These are phyloP conservation scores for Symbiodinium natans DNA, from an alignment of 73 alveolate species.

Conservation along the genomic window DNA sequence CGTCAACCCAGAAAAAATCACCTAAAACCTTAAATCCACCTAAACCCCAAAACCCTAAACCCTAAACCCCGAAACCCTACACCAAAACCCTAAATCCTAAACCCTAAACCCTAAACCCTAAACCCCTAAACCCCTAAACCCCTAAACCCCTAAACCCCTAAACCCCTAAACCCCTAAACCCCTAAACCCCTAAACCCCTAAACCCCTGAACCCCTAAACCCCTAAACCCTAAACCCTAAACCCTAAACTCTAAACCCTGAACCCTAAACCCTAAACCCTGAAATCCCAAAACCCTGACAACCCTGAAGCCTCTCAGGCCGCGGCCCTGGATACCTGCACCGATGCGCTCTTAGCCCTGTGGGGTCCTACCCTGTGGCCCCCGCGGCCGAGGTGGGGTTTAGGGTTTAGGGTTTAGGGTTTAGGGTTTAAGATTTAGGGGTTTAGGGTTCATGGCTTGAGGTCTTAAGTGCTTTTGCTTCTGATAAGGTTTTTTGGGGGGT, in stretches of 20 bases:
- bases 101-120: neutral
- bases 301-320: neutral
- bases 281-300: no score
- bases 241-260: no score
- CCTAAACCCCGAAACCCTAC: neutral
- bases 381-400: neutral
- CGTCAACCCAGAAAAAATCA: neutral
- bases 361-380: constrained; percentile 84
- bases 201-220: no score
- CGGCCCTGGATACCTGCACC: constrained; percentile 77
- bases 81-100: neutral
- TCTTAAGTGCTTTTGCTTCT: no score
- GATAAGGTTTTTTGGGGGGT: no score
- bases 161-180: no score
- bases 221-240: no score
- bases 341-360: constrained; percentile 52
- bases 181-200: no score
- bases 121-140: neutral
- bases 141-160: no score
- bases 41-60: neutral
- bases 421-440: neutral
- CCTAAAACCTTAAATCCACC: neutral
- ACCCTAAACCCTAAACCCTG: no score
- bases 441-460: no score
- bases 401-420: neutral